Percentiles rank a stretch among this genome's conserved stretches.
Evolutionary conservation across 2,329 filamentous ascomycete species (phyloP).

Genomic region (Nemania sp.): DNA sequence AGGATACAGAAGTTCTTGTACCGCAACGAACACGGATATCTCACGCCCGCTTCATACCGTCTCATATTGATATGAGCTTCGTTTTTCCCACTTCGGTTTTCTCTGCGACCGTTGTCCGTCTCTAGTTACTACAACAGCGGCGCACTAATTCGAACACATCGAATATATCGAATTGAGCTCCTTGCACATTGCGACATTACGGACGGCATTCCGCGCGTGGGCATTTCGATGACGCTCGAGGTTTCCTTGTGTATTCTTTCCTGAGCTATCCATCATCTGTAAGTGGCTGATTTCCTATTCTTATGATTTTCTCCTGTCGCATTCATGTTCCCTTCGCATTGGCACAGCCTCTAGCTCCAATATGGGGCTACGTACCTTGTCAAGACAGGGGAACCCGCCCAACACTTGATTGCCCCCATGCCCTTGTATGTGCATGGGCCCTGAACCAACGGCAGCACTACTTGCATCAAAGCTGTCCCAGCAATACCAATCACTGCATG

Average conservation of each 20-base stretch:
- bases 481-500: conserved; percentile 14
- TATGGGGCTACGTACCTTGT: conserved; percentile 20
- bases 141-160: conserved; percentile 12
- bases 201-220: too few relatives aligned
- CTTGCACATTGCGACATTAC: too few relatives aligned
- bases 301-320: neutral
- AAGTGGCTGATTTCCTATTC: neutral
- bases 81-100: neutral
- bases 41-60: conserved; percentile 2
- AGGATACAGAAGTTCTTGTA: conserved; percentile 23
- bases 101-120: too few relatives aligned
- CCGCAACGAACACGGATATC: conserved; percentile 6
- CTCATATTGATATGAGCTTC: conserved; percentile 6
- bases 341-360: conserved; percentile 1
- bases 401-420: conserved; percentile 29
- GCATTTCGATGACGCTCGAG: neutral
- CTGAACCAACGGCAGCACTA: conserved; percentile 30
- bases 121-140: neutral
- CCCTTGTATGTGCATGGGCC: conserved; percentile 34
- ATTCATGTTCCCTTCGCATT: neutral
- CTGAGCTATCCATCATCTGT: neutral
- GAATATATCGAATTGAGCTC: conserved; percentile 12
- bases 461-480: conserved; percentile 32
- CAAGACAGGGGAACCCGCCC: conserved; percentile 31
- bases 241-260: neutral